phyloP scores from a whole-genome alignment of 495 filamentous ascomycete species.

The Talaromyces wortmannii region DNA sequence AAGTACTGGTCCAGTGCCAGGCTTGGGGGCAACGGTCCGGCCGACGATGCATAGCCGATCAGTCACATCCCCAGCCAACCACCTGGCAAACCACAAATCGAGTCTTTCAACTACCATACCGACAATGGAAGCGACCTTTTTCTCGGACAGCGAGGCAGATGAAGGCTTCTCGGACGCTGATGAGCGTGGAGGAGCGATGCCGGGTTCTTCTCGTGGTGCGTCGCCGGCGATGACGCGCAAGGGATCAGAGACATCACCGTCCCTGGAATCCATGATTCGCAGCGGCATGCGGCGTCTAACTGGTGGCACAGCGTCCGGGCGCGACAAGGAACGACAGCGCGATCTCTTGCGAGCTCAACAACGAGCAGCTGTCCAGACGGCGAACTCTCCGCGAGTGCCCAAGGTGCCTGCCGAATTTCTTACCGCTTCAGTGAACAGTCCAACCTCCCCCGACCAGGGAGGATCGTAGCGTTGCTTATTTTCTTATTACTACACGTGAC shows the following conservation, averaged over 20 bases:
- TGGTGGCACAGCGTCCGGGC: slow-evolving; percentile 43
- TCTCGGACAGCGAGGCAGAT: slow-evolving; percentile 52
- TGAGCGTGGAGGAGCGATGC: slow-evolving; percentile 31
- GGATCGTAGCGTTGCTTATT: background rate
- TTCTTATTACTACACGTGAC: background rate
- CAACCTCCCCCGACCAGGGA: slow-evolving; percentile 22
- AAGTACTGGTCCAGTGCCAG: slow-evolving; percentile 8
- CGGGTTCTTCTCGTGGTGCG: slow-evolving; percentile 44
- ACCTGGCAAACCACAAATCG: slow-evolving; percentile 41
- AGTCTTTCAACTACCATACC: slow-evolving; percentile 17
- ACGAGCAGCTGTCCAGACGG: slow-evolving; percentile 32
- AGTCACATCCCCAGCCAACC: slow-evolving; percentile 60
- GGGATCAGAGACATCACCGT: slow-evolving; percentile 48
- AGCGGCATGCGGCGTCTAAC: slow-evolving; percentile 63
- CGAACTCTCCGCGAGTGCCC: slow-evolving; percentile 52
- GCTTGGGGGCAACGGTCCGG: slow-evolving; percentile 24
- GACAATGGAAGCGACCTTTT: slow-evolving; percentile 39
- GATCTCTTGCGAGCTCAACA: slow-evolving; percentile 49
- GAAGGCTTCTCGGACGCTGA: slow-evolving; percentile 40
- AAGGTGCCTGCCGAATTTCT: slow-evolving; percentile 57
- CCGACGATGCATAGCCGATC: slow-evolving; percentile 63
- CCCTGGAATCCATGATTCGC: slow-evolving; percentile 62
- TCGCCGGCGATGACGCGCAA: slow-evolving; percentile 34
- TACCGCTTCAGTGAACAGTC: slow-evolving; percentile 26
- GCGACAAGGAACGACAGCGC: slow-evolving; percentile 55